phyloP scores from a whole-genome alignment of 306 rosid species.

The Citrullus colocynthis region DNA sequence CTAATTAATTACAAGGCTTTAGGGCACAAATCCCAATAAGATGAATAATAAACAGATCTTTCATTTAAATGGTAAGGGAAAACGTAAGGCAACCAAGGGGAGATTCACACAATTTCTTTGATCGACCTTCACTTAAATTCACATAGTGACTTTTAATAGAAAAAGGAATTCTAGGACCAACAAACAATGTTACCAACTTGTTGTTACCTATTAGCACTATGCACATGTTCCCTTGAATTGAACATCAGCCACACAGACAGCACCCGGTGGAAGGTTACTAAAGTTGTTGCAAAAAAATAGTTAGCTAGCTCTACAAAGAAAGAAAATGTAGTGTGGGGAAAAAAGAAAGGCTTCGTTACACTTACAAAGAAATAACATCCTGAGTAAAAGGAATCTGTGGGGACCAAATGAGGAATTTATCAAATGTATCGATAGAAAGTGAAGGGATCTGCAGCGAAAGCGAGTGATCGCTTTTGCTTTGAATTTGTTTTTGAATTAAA shows the following conservation, averaged over 20 bases:
- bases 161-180: background rate
- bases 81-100: constrained; percentile 77
- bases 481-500: too few species aligned
- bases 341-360: background rate
- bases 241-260: constrained; percentile 76
- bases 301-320: background rate
- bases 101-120: constrained; percentile 87
- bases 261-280: constrained; percentile 63
- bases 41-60: constrained; percentile 11
- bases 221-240: constrained; percentile 87
- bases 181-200: background rate
- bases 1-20: too few species aligned
- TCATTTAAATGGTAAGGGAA: constrained; percentile 79
- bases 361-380: constrained; percentile 54
- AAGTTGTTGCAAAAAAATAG: constrained; percentile 39
- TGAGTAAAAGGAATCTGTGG: constrained; percentile 54
- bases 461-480: too few species aligned
- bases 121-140: constrained; percentile 44
- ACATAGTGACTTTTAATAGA: constrained; percentile 5
- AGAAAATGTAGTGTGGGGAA: background rate
- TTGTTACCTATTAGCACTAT: constrained; percentile 1
- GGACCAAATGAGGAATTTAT: constrained; percentile 77
- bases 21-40: too few species aligned
- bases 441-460: too few species aligned
- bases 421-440: constrained; percentile 59